These are phyloP conservation scores for Fusarium musae DNA, from an alignment of 2,329 filamentous ascomycete genomes.

Conservation along the genomic window DNA sequence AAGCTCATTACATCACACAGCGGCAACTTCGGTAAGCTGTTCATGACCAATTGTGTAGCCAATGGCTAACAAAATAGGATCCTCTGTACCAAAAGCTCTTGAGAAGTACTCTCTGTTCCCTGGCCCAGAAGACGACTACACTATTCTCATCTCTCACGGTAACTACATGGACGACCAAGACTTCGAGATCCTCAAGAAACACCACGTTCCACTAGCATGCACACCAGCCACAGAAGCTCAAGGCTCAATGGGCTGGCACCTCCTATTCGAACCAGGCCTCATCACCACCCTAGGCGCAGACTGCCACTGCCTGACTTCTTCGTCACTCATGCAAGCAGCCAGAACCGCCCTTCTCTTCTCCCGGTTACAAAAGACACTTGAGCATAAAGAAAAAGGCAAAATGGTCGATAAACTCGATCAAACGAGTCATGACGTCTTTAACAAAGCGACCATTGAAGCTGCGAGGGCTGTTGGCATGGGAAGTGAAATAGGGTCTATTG, in stretches of 20 bases:
- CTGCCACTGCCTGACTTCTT: neutral
- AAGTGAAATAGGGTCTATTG: neutral
- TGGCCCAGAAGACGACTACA: neutral
- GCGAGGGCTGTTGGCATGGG: neutral
- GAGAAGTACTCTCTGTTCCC: neutral
- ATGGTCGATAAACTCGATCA: neutral
- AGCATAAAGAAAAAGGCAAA: neutral
- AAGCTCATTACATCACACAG: neutral
- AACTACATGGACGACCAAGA: neutral
- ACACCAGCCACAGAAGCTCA: neutral
- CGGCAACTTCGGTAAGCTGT: neutral
- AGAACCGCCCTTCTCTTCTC: rapidly evolving
- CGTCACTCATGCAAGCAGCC: neutral
- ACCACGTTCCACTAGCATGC: neutral
- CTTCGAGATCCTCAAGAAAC: neutral
- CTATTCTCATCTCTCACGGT: neutral
- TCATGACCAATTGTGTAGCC: rapidly evolving
- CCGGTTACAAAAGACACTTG: neutral
- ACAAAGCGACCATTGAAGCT: neutral
- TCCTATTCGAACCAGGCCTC: neutral
- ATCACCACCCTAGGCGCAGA: neutral
- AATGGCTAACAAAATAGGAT: rapidly evolving
- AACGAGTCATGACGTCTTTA: neutral
- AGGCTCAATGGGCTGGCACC: neutral
- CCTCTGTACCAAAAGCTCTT: neutral